Evolutionary conservation across 2,329 filamentous ascomycete species (phyloP).

Genomic region (Arachnomyces sp.): DNA sequence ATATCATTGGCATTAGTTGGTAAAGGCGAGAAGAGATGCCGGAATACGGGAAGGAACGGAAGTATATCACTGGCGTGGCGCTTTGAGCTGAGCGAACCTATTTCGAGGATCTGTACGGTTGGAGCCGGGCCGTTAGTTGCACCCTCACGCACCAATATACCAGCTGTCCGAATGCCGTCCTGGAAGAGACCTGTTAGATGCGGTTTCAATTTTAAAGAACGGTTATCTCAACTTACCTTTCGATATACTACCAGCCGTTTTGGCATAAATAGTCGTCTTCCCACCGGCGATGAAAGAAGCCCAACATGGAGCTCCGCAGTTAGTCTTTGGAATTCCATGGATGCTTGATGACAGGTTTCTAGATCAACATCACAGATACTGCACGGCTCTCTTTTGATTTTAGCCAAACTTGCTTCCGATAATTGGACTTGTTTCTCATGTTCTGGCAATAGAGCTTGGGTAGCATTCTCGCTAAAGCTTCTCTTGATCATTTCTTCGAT

Average conservation of each 20-base stretch:
- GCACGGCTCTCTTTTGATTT: slow-evolving; percentile 80
- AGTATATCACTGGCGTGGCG: slow-evolving; percentile 78
- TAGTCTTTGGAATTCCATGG: slow-evolving; percentile 71
- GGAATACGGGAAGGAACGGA: slow-evolving; percentile 69
- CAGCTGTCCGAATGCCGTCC: slow-evolving; percentile 74
- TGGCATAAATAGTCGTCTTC: slow-evolving; percentile 67
- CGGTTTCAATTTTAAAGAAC: background rate
- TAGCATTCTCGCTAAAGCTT: slow-evolving; percentile 96
- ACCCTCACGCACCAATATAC: slow-evolving; percentile 72
- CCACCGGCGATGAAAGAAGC: slow-evolving; percentile 71
- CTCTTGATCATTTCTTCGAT: slow-evolving; percentile 99
- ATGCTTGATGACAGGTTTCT: slow-evolving; percentile 71
- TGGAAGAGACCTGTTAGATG: slow-evolving; percentile 27
- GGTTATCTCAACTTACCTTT: slow-evolving; percentile 33
- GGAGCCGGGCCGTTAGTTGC: slow-evolving; percentile 59
- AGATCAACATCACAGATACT: slow-evolving; percentile 72
- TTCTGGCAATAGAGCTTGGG: slow-evolving; percentile 85
- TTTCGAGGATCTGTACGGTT: slow-evolving; percentile 69
- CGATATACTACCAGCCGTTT: slow-evolving; percentile 78
- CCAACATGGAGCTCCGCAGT: slow-evolving; percentile 73
- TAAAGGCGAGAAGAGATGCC: slow-evolving; percentile 58
- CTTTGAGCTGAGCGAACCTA: slow-evolving; percentile 59
- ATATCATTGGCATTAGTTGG: slow-evolving; percentile 62
- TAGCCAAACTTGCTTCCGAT: slow-evolving; percentile 83
- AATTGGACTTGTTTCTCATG: slow-evolving; percentile 91